phyloP scores from a whole-genome alignment of 129 eudicot species.

The Helichrysum umbraculigerum region DNA sequence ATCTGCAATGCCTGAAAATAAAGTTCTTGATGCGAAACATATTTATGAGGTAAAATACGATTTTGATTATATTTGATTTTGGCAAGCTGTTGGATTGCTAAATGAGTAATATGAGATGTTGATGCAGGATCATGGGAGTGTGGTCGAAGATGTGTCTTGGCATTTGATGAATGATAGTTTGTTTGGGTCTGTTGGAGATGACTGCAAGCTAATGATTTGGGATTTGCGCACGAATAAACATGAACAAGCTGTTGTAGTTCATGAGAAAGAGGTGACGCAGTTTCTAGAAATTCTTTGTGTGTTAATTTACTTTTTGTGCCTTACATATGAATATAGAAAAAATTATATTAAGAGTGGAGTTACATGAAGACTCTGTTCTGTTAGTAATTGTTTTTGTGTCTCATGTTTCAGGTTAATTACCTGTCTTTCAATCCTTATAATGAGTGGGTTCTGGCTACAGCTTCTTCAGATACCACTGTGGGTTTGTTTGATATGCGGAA shows the following conservation, averaged over 20 bases:
- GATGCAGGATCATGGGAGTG: constrained; percentile 67
- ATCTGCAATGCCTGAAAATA: constrained; percentile 61
- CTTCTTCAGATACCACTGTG: constrained; percentile 89
- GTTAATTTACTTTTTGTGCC: background rate
- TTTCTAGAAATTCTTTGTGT: background rate
- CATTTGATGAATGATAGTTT: constrained; percentile 71
- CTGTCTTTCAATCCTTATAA: constrained; percentile 82
- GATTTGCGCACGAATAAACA: constrained; percentile 77
- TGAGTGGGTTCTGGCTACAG: constrained; percentile 89
- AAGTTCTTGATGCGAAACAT: constrained; percentile 63
- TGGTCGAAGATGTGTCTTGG: constrained; percentile 95
- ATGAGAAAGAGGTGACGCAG: constrained; percentile 78
- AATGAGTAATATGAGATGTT: background rate
- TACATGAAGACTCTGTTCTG: too few relatives aligned
- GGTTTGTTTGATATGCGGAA: constrained; percentile 90
- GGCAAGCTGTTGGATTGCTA: background rate
- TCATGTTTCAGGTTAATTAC: constrained; percentile 68
- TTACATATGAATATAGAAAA: background rate
- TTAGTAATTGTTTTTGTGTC: background rate
- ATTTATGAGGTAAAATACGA: constrained; percentile 47
- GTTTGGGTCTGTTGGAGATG: constrained; percentile 98
- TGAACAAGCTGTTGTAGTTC: constrained; percentile 76
- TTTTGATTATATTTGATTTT: constrained; percentile 1
- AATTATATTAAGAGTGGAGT: background rate
- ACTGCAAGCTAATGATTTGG: constrained; percentile 86